phyloP scores from a whole-genome alignment of 352 stramenopile genomes.

The Pythium myriotylum region DNA sequence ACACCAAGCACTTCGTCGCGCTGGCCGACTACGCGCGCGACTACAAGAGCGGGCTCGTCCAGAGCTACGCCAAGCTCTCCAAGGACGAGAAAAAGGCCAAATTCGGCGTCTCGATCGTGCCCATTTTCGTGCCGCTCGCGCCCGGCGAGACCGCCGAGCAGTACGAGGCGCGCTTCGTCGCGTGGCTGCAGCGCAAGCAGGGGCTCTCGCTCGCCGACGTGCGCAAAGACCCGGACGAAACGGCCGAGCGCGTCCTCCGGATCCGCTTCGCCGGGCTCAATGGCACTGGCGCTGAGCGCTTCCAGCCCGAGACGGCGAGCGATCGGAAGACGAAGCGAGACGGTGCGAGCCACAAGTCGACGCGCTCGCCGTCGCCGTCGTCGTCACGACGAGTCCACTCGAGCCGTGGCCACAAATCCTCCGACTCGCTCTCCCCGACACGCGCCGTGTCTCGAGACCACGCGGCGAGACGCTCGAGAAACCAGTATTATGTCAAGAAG shows the following conservation, averaged over 20 bases:
- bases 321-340: not conserved
- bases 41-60: not conserved
- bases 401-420: too few relatives aligned
- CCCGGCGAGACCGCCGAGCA: conserved; percentile 7
- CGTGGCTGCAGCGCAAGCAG: conserved; percentile 11
- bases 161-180: conserved; percentile 25
- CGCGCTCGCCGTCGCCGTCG: not conserved
- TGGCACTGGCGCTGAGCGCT: not conserved
- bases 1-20: conserved; percentile 11
- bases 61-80: conserved; percentile 4
- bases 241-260: conserved; percentile 17
- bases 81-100: not conserved
- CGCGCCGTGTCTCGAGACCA: not conserved
- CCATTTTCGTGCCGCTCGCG: conserved; percentile 21
- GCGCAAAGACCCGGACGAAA: not conserved
- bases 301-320: not conserved
- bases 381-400: too few relatives aligned
- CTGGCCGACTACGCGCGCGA: conserved; percentile 18
- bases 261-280: conserved; percentile 14
- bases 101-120: conserved; percentile 15
- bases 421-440: not conserved
- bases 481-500: conserved; percentile 13
- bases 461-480: not conserved
- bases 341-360: not conserved
- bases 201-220: conserved; percentile 2